Evolutionary conservation across 1,284 basidiomycete genomes (phyloP).

Genomic region (Naganishia cerealis): DNA sequence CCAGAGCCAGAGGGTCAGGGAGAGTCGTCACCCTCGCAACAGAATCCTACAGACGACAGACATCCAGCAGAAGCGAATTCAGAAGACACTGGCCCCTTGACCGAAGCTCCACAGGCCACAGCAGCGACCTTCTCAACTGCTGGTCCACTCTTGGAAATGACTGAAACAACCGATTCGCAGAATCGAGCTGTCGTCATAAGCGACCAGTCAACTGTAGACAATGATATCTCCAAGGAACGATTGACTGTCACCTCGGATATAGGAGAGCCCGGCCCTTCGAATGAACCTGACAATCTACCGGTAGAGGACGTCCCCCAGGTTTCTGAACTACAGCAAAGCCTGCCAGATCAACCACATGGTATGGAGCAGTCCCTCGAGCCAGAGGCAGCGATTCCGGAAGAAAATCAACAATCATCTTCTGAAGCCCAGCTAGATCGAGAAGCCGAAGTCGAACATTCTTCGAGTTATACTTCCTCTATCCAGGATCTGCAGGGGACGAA

Average conservation of each 20-base stretch:
- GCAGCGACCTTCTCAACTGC: no score
- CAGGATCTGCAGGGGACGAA: not conserved
- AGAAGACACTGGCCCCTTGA: no score
- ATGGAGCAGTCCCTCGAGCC: not conserved
- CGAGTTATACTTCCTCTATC: not conserved
- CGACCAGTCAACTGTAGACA: no score
- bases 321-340: not conserved
- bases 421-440: not conserved
- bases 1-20: no score
- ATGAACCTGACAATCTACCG: not conserved
- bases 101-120: no score
- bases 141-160: no score
- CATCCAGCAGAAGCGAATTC: no score
- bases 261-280: not conserved
- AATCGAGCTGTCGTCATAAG: no score
- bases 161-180: no score
- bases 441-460: not conserved
- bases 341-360: not conserved
- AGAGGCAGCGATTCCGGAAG: not conserved
- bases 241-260: not conserved
- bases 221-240: not conserved
- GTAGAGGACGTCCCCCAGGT: not conserved
- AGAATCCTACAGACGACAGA: no score
- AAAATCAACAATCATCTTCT: not conserved
- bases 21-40: no score